A percentile compares a stretch with the other conserved stretches of the same genome.
Evolutionary conservation across 2,329 filamentous ascomycete species (phyloP).

Genomic region (Paramyrothecium sp.): DNA sequence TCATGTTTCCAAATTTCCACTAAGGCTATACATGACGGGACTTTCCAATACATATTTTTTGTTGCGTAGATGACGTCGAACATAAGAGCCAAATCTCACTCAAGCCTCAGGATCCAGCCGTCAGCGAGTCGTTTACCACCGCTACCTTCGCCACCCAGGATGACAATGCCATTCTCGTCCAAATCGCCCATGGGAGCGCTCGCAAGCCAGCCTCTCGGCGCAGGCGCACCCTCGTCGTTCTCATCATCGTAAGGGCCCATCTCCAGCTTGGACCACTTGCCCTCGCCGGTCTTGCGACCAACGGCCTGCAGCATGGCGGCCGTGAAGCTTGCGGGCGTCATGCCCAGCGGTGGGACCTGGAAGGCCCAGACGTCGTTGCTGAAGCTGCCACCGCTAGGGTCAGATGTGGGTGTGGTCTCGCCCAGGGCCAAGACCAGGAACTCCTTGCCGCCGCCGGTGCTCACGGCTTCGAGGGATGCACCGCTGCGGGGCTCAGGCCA

Average conservation of each 20-base stretch:
- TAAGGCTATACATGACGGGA: background rate
- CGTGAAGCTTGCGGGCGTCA: slow-evolving; percentile 54
- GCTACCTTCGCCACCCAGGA: slow-evolving; percentile 59
- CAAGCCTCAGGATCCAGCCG: slow-evolving; percentile 63
- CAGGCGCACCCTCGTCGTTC: slow-evolving; percentile 47
- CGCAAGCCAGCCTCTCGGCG: slow-evolving; percentile 56
- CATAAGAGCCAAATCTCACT: slow-evolving; percentile 15
- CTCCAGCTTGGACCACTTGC: slow-evolving; percentile 54
- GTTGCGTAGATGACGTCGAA: slow-evolving; percentile 1
- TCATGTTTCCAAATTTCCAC: background rate
- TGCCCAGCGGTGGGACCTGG: slow-evolving; percentile 54
- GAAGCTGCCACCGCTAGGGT: slow-evolving; percentile 51
- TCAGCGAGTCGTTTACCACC: slow-evolving; percentile 53
- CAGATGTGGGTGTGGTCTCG: slow-evolving; percentile 47
- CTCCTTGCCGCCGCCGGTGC: slow-evolving; percentile 58
- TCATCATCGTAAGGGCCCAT: slow-evolving; percentile 50
- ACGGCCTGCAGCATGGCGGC: slow-evolving; percentile 54
- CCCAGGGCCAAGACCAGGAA: slow-evolving; percentile 63
- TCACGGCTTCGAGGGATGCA: slow-evolving; percentile 53
- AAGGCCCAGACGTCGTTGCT: slow-evolving; percentile 64
- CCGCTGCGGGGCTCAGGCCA: slow-evolving; percentile 56
- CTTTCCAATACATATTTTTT: background rate
- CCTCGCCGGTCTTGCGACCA: slow-evolving; percentile 54
- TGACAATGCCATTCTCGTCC: slow-evolving; percentile 56
- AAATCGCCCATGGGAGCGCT: slow-evolving; percentile 56